A percentile compares a stretch with the other conserved stretches of the same genome.
These are phyloP conservation scores for Coemansia sp. DNA, from an alignment of 192 early-diverging fungal species.

Conservation along the genomic window DNA sequence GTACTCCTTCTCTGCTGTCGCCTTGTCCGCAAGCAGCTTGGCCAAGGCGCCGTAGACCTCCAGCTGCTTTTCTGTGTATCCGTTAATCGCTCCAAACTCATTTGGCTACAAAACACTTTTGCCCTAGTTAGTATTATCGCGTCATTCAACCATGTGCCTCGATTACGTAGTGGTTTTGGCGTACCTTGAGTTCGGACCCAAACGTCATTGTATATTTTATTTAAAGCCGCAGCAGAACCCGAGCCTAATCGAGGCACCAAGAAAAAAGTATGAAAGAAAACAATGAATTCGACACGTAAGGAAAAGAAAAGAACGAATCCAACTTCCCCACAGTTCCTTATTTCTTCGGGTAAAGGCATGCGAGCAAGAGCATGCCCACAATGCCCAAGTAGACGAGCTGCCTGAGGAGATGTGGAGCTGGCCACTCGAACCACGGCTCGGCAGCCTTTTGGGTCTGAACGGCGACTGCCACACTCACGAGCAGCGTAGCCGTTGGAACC, in stretches of 20 bases:
- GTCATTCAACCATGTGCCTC: background rate
- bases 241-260: background rate
- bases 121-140: background rate
- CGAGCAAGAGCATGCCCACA: background rate
- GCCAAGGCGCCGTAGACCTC: slow-evolving; percentile 31
- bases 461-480: slow-evolving; percentile 13
- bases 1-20: slow-evolving; percentile 45
- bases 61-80: slow-evolving; percentile 48
- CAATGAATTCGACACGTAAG: too few species aligned
- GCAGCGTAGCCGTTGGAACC: slow-evolving; percentile 32
- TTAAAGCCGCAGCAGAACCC: background rate
- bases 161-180: background rate
- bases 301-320: background rate
- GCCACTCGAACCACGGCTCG: background rate
- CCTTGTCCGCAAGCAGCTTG: slow-evolving; percentile 46
- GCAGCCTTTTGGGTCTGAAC: background rate
- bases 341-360: background rate
- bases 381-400: slow-evolving; percentile 6
- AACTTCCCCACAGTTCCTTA: background rate
- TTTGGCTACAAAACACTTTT: slow-evolving; percentile 27
- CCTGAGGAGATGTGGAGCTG: background rate
- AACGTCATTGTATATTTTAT: slow-evolving; percentile 33
- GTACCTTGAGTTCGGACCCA: slow-evolving; percentile 54
- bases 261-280: background rate
- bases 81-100: slow-evolving; percentile 53